Evolutionary conservation across 1,284 basidiomycete species (phyloP), one percentile per base, ranked within the genome.

Genomic region (Gymnopus androsaceus): DNA sequence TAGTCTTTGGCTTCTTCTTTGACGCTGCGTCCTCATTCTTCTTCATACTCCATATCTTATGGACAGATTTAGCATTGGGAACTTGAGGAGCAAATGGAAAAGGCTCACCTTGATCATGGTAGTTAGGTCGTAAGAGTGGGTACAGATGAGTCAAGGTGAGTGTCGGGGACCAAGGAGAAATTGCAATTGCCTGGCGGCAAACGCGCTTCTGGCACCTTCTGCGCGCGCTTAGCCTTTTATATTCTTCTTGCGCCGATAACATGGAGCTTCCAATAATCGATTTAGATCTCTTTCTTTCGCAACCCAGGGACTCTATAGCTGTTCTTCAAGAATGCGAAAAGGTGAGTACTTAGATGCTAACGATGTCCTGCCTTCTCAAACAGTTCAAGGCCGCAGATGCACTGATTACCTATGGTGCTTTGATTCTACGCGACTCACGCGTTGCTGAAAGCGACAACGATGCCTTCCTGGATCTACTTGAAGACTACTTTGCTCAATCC

Each of bases 1-100:
- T 94, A 51, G 93, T 97, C 85, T 97, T 98, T 45, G 95, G 94
- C 80, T 90, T 93, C 84, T 87, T 95, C 87, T 94, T 96, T 15
- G 89, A 87, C 53, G 92, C 92, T 56, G 92, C 92, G 69, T 95
- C 92, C 78, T 95, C 92, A 66, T 86, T 91, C 87, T 97, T 96
- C 86, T 97, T 97, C 87, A 98, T 91, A 64, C 87, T 92, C 90
- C 95, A 97, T 68, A 98, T 96, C 95, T 98, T 57, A 30, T 14
- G 14, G 6, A 37, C 8, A 33, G 17, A 27, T 2, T 38, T 27
- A 54, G 38, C 17, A 15, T 25, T 42, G 52, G 17, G 36, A 42
- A 48, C 21, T 14, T n/a, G 14, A 37, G n/a, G 9, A 38, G 1
- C 1, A 25, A 21, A 46, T 19, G 4, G 14, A 25, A 28, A 23